These are phyloP conservation scores for Apostasia shenzhenica DNA, from an alignment of 106 monocot species.

Conservation along the genomic window DNA sequence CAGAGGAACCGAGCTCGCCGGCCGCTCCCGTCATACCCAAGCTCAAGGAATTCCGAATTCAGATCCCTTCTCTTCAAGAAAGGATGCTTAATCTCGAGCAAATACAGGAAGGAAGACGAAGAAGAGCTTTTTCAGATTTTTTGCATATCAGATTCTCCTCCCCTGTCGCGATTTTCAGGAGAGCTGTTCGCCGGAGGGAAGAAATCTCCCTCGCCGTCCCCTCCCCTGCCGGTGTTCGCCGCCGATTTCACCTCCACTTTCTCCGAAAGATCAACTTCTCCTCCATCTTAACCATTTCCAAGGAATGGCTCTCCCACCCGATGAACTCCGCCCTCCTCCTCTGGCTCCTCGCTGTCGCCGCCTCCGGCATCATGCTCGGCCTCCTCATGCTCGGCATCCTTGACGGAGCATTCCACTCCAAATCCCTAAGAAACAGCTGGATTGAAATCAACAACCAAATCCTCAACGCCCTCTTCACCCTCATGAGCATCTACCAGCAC, in stretches of 20 bases:
- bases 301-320: conserved; percentile 49
- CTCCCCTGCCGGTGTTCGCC: conserved; percentile 27
- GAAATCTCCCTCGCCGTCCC: conserved; percentile 25
- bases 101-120: background rate
- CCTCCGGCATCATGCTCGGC: conserved; percentile 42
- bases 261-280: conserved; percentile 14
- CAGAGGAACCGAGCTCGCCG: background rate
- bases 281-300: conserved; percentile 17
- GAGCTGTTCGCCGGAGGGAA: conserved; percentile 12
- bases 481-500: conserved; percentile 65
- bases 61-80: conserved; percentile 14
- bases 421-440: conserved; percentile 15
- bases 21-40: conserved; percentile 8
- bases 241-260: conserved; percentile 14
- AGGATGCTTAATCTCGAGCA: background rate
- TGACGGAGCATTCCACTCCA: conserved; percentile 23
- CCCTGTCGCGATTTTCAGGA: conserved; percentile 17
- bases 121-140: conserved; percentile 11
- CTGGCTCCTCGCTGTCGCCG: conserved; percentile 42
- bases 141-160: conserved; percentile 20
- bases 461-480: conserved; percentile 55
- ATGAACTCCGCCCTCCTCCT: conserved; percentile 50
- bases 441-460: conserved; percentile 46
- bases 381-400: conserved; percentile 61
- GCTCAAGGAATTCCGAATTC: conserved; percentile 13